Evolutionary conservation across 106 monocot species (phyloP), one percentile per base, ranked within the genome.

Genomic region (Acorus calamus): DNA sequence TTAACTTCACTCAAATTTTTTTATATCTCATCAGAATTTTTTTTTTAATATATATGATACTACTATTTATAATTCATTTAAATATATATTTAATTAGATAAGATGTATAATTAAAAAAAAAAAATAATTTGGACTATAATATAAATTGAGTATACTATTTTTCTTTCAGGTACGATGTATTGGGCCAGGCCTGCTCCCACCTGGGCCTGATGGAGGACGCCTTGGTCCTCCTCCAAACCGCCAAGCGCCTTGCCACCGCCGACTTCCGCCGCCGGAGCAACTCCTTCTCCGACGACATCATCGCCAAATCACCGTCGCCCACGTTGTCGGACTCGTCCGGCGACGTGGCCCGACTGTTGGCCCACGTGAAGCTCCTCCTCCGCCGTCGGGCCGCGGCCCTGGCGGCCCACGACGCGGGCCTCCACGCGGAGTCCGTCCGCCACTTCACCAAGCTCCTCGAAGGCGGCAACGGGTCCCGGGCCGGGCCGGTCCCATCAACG

Each of bases 141-240:
- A n/a, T n/a, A n/a, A n/a, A n/a, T n/a, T n/a, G n/a, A n/a, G n/a
- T n/a, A n/a, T n/a, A n/a, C n/a, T n/a, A n/a, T 28, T 28, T 28
- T 28, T 28, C 28, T 46, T 66, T 52, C 4, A n/a, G 96, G 84
- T 98, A 91, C 66, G 66, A 77, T 55, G 80, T 88, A 2, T 63
- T 98, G 53, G 96, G 96, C 14, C 85, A 91, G 43, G 91, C 96
- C 2, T 91, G 87, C 72, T 78, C 45, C 79, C 91, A 98, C 72
- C 76, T 98, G 5, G 96, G 96, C 12, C 76, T 98, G 43, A 74
- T 98, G 78, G 96, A 98, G 52, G 96, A 98, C 67, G 96, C 91
- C 47, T 69, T 98, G 74, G 78, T 85, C 44, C 96, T 98, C 56
- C 82, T 98, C 53, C 96, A 91, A 54, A 83, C 87, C 28, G 84